These are phyloP conservation scores for Exophiala phaeomuriformis DNA, from an alignment of 2,329 filamentous ascomycete species.

Conservation along the genomic window DNA sequence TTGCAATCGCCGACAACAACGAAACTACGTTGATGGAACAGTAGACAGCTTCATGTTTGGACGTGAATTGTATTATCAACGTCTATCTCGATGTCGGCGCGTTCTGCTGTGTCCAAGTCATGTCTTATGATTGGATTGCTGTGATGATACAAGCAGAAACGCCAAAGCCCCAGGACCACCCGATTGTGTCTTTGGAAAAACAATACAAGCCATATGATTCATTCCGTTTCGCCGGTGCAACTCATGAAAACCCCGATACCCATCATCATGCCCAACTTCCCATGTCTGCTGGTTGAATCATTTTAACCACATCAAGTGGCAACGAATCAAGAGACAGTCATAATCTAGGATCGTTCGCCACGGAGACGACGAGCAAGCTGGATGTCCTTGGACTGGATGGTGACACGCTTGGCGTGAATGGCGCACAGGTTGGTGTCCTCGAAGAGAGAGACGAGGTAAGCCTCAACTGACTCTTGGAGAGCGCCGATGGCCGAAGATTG, in stretches of 20 bases:
- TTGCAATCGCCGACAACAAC: background rate
- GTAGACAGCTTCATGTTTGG: constrained; percentile 4
- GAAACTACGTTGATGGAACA: background rate
- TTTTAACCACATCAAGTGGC: constrained; percentile 8
- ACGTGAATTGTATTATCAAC: constrained; percentile 21
- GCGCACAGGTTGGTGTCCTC: constrained; percentile 98
- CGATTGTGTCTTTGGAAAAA: constrained; percentile 15
- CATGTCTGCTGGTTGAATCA: constrained; percentile 11
- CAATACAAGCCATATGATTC: constrained; percentile 24
- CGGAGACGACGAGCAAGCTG: constrained; percentile 92
- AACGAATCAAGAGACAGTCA: constrained; percentile 1
- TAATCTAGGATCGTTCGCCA: constrained; percentile 73
- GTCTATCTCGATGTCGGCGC: constrained; percentile 21
- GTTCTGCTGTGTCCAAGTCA: constrained; percentile 20
- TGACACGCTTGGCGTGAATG: constrained; percentile 98
- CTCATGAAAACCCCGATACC: constrained; percentile 23
- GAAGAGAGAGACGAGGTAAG: constrained; percentile 95
- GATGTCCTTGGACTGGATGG: constrained; percentile 90
- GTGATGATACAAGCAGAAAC: constrained; percentile 25
- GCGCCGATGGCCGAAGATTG: constrained; percentile 96
- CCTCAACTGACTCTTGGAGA: constrained; percentile 97
- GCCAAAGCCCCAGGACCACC: constrained; percentile 18
- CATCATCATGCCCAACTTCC: constrained; percentile 17
- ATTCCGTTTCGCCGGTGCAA: constrained; percentile 23
- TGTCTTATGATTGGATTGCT: constrained; percentile 19